Evolutionary conservation across 345 rosid genomes (phyloP).

Genomic region (Hibiscus mutabilis): DNA sequence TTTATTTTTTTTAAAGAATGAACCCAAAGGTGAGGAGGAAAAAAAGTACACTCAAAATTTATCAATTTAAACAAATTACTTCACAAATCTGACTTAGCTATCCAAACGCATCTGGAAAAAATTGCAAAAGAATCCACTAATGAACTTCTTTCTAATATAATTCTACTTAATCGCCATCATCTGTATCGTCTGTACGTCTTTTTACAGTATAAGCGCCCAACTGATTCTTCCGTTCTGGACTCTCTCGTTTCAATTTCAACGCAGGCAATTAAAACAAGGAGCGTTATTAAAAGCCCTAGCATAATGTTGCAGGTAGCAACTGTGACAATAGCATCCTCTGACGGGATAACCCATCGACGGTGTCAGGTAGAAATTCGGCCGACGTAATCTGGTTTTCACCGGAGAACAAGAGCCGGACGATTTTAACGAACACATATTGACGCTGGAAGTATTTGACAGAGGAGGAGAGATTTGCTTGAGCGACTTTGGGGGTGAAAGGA

Average conservation of each 20-base stretch:
- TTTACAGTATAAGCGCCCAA: background rate
- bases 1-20: too few species aligned
- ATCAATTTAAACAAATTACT: background rate
- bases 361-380: slow-evolving; percentile 12
- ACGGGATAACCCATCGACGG: slow-evolving; percentile 25
- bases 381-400: slow-evolving; percentile 6
- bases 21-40: background rate
- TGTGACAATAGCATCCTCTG: slow-evolving; percentile 18
- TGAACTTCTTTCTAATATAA: background rate
- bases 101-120: background rate
- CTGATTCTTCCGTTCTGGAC: background rate
- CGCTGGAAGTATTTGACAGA: slow-evolving; percentile 30
- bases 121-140: background rate
- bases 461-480: slow-evolving; percentile 49
- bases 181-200: background rate
- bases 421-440: slow-evolving; percentile 22
- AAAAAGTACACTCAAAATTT: background rate
- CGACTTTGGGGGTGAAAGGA: slow-evolving; percentile 37
- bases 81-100: background rate
- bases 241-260: background rate
- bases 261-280: slow-evolving; percentile 17
- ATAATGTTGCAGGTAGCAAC: slow-evolving; percentile 16
- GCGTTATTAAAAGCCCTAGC: slow-evolving; percentile 21
- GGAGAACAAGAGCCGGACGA: slow-evolving; percentile 21
- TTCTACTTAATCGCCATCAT: background rate